Evolutionary conservation across 345 rosid species (phyloP).

Genomic region (Eucalyptus paniculata): DNA sequence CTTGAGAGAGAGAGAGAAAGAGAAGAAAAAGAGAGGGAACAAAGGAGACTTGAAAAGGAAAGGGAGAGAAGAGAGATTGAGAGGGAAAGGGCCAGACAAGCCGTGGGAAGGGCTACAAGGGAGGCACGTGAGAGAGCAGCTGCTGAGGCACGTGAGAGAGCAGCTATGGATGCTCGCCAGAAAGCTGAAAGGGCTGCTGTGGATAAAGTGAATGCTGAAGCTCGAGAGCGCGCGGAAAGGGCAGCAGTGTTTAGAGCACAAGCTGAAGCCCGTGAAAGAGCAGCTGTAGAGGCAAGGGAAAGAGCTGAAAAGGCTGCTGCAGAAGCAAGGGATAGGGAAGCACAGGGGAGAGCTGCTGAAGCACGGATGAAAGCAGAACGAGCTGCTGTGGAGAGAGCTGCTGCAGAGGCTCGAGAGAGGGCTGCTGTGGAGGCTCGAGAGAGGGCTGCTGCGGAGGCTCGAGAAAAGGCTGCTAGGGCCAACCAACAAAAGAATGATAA

Average conservation of each 20-base stretch:
- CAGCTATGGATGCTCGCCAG: conserved; percentile 67
- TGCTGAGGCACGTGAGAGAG: conserved; percentile 72
- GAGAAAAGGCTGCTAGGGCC: conserved; percentile 49
- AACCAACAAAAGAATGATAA: conserved; percentile 47
- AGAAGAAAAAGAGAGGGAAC: conserved; percentile 60
- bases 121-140: conserved; percentile 87
- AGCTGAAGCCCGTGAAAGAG: conserved; percentile 97
- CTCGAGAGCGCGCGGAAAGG: conserved; percentile 87
- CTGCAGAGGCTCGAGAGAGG: conserved; percentile 37
- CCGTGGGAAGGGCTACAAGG: conserved; percentile 95
- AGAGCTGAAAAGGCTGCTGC: conserved; percentile 84
- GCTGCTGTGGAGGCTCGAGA: conserved; percentile 72
- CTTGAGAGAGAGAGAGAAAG: conserved; percentile 54
- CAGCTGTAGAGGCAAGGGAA: conserved; percentile 76
- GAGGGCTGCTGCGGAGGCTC: conserved; percentile 57
- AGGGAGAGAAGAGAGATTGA: conserved; percentile 55
- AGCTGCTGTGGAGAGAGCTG: conserved; percentile 62
- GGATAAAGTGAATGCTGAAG: conserved; percentile 58
- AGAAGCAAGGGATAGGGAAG: conserved; percentile 67
- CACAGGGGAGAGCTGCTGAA: conserved; percentile 20
- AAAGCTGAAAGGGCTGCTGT: conserved; percentile 91
- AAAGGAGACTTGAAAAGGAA: conserved; percentile 50
- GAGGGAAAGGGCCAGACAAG: conserved; percentile 84
- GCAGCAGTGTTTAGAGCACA: conserved; percentile 90
- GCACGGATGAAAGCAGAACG: conserved; percentile 53